Evolutionary conservation across 805 yeast species (phyloP).

Genomic region (Kluyveromyces dobzhanskii): DNA sequence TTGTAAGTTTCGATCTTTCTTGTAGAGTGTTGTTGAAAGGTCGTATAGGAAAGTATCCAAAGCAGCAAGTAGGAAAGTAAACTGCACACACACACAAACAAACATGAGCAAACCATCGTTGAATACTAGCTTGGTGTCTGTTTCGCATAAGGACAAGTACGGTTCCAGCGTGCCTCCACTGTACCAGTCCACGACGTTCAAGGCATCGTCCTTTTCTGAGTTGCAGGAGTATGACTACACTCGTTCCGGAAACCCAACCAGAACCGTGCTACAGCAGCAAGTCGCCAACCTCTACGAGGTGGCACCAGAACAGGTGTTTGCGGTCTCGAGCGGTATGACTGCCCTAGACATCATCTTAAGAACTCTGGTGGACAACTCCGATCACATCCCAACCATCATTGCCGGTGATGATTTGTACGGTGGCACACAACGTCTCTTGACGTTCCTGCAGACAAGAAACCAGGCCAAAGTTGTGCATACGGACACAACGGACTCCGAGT

Average conservation of each 20-base stretch:
- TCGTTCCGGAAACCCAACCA: constrained; percentile 89
- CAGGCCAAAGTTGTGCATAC: constrained; percentile 63
- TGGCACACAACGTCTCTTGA: constrained; percentile 81
- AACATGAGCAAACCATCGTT: constrained; percentile 5
- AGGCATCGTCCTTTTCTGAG: constrained; percentile 49
- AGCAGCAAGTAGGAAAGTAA: too few species aligned
- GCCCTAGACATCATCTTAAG: constrained; percentile 80
- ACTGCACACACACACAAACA: too few species aligned
- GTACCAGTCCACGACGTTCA: constrained; percentile 92
- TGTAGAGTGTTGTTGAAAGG: too few species aligned
- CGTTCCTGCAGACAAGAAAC: constrained; percentile 56
- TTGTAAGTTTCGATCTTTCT: too few species aligned
- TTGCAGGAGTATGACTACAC: constrained; percentile 68
- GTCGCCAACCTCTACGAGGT: constrained; percentile 55
- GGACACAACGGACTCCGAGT: constrained; percentile 68
- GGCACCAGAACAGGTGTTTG: constrained; percentile 68
- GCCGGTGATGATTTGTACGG: constrained; percentile 96
- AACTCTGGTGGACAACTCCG: constrained; percentile 33
- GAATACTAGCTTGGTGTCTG: constrained; percentile 9
- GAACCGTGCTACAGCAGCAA: constrained; percentile 72
- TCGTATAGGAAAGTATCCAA: too few species aligned
- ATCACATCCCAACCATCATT: constrained; percentile 60
- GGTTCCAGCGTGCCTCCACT: constrained; percentile 81
- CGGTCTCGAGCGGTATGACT: constrained; percentile 90
- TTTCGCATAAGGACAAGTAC: constrained; percentile 50